These are phyloP conservation scores for Saussurea involucrata DNA, from an alignment of 129 eudicot genomes.

Conservation along the genomic window DNA sequence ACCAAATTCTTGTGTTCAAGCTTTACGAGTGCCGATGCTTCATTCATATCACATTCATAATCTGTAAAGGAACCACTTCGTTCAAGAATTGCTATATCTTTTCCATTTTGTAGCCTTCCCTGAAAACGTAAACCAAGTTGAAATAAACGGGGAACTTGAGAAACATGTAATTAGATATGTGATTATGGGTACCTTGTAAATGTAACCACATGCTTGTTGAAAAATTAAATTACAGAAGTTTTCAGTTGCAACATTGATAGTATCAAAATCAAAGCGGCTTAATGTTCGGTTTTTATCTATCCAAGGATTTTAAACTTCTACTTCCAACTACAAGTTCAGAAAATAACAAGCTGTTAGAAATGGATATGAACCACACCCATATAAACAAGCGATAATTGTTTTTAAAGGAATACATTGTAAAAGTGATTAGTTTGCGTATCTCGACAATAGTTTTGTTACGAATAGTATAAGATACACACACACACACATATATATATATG, in stretches of 20 bases:
- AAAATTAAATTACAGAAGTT: conserved; percentile 1
- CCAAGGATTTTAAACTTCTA: conserved; percentile 1
- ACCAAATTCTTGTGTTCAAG: not conserved
- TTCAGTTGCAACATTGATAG: conserved; percentile 3
- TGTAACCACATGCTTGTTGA: not conserved
- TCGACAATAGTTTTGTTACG: too few relatives aligned
- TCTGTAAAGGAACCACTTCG: not conserved
- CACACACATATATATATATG: too few relatives aligned
- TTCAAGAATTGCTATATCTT: not conserved
- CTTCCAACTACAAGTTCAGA: not conserved
- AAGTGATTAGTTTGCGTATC: too few relatives aligned
- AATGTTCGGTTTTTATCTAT: not conserved
- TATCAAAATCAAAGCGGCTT: not conserved
- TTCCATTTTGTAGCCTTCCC: conserved; percentile 15
- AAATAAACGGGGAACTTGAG: too few relatives aligned
- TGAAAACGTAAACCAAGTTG: not conserved
- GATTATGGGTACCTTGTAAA: conserved; percentile 20
- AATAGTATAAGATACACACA: too few relatives aligned
- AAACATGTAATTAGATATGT: not conserved
- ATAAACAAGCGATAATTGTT: too few relatives aligned
- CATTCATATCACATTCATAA: not conserved
- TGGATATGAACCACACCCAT: too few relatives aligned
- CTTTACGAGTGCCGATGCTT: not conserved
- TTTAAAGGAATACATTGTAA: too few relatives aligned
- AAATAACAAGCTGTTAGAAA: not conserved